Conservation (phyloP, 352 stramenopile genomes). For the Pythium utonaiense region DNA sequence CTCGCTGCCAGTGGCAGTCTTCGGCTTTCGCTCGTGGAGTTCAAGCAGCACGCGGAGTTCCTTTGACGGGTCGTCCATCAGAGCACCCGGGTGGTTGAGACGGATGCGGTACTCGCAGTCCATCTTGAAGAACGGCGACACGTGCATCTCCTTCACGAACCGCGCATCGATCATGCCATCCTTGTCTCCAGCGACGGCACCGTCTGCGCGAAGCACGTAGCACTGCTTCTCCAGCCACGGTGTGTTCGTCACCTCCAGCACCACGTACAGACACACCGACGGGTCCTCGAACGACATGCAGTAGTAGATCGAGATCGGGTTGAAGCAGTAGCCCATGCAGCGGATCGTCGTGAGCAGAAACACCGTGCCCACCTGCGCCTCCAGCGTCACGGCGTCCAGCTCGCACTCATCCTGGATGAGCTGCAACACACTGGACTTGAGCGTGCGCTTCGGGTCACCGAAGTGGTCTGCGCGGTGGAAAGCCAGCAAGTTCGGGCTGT, state of each 20-base stretch:
- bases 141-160: constrained; percentile 24
- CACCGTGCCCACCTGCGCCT: constrained; percentile 15
- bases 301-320: constrained; percentile 31
- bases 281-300: constrained; percentile 24
- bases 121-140: constrained; percentile 28
- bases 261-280: constrained; percentile 21
- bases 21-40: constrained; percentile 6
- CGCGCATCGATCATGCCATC: constrained; percentile 19
- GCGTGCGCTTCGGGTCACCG: constrained; percentile 22
- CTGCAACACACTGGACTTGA: constrained; percentile 23
- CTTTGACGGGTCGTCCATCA: constrained; percentile 5
- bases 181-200: background rate
- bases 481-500: constrained; percentile 17
- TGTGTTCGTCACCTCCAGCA: constrained; percentile 28
- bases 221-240: constrained; percentile 27
- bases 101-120: constrained; percentile 26
- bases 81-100: constrained; percentile 20
- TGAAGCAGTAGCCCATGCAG: constrained; percentile 25
- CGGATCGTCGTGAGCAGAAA: constrained; percentile 26
- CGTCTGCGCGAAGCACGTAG: constrained; percentile 19
- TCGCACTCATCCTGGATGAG: constrained; percentile 20
- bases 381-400: constrained; percentile 4
- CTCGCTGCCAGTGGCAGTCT: background rate
- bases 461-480: constrained; percentile 26
- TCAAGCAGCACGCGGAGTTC: constrained; percentile 19